These are phyloP conservation scores for Alternaria hordeiaustralica DNA, from an alignment of 2,329 filamentous ascomycete species.

Conservation along the genomic window DNA sequence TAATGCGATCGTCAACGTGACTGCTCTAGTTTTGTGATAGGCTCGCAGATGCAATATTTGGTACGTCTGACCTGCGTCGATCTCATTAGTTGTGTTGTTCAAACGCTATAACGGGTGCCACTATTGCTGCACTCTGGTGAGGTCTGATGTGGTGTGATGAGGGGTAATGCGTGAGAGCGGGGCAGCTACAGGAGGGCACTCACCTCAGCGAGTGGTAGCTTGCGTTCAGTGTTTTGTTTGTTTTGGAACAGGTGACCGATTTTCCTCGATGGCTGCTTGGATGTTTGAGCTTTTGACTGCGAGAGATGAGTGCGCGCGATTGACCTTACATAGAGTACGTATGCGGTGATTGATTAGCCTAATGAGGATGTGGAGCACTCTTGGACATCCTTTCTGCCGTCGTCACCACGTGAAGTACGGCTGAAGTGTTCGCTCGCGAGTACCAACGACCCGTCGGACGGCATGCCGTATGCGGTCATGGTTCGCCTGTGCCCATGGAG, in stretches of 20 bases:
- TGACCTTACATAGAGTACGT: slow-evolving; percentile 6
- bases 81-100: slow-evolving; percentile 5
- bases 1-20: slow-evolving; percentile 16
- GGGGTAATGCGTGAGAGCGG: slow-evolving; percentile 22
- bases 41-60: neutral
- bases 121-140: slow-evolving; percentile 1
- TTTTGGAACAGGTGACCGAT: neutral
- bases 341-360: slow-evolving; percentile 38
- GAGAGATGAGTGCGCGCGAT: slow-evolving; percentile 1
- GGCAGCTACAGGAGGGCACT: slow-evolving; percentile 19
- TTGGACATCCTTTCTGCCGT: slow-evolving; percentile 16
- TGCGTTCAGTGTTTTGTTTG: neutral
- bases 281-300: neutral
- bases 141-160: slow-evolving; percentile 14
- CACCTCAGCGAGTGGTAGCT: slow-evolving; percentile 17
- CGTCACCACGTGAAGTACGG: slow-evolving; percentile 12
- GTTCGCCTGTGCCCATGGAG: neutral
- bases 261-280: neutral
- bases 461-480: slow-evolving; percentile 21
- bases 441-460: slow-evolving; percentile 21
- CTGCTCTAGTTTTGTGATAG: slow-evolving; percentile 1
- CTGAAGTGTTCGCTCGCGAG: slow-evolving; percentile 17
- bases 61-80: slow-evolving; percentile 5
- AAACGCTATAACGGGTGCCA: neutral
- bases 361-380: slow-evolving; percentile 30